These are phyloP conservation scores for Suhomyces choctaworum DNA, from an alignment of 1,139 yeast genomes.

Conservation along the genomic window DNA sequence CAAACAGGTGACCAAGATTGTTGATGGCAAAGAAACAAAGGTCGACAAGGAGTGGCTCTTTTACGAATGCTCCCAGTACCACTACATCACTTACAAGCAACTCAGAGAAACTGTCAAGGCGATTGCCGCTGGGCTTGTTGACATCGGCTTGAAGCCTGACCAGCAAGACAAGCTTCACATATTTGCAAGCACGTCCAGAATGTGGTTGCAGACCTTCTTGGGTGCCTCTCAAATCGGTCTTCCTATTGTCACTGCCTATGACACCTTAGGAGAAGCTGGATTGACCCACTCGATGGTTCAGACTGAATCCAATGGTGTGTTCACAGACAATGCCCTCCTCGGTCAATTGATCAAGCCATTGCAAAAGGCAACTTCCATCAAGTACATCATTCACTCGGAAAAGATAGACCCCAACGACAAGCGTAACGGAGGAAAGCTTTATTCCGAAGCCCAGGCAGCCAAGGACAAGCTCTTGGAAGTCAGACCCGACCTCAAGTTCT, in stretches of 20 bases:
- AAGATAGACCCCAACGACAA: conserved; percentile 60
- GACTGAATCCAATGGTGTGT: conserved; percentile 75
- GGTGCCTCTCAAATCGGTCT: conserved; percentile 77
- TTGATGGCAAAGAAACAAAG: conserved; percentile 71
- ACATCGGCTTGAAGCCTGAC: conserved; percentile 69
- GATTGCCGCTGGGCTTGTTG: conserved; percentile 74
- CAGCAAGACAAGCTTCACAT: conserved; percentile 70
- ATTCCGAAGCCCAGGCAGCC: conserved; percentile 56
- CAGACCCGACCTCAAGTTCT: conserved; percentile 76
- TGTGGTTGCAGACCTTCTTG: conserved; percentile 88
- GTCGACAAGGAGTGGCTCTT: conserved; percentile 86
- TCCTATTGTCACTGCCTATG: conserved; percentile 95
- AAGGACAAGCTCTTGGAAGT: conserved; percentile 55
- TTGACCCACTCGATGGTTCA: conserved; percentile 81
- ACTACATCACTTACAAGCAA: conserved; percentile 63
- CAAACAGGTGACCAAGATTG: conserved; percentile 69
- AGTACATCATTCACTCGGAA: conserved; percentile 72
- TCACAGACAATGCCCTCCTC: conserved; percentile 78
- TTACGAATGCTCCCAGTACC: conserved; percentile 76
- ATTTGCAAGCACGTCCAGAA: conserved; percentile 80
- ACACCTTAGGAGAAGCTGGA: conserved; percentile 92
- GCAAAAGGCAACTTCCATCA: conserved; percentile 59
- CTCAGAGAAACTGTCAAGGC: conserved; percentile 50
- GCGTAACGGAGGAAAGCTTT: conserved; percentile 61
- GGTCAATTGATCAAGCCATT: conserved; percentile 69